These are phyloP conservation scores for Arthrobotrys sphaeroides DNA, from an alignment of 2,329 filamentous ascomycete genomes.

Conservation along the genomic window DNA sequence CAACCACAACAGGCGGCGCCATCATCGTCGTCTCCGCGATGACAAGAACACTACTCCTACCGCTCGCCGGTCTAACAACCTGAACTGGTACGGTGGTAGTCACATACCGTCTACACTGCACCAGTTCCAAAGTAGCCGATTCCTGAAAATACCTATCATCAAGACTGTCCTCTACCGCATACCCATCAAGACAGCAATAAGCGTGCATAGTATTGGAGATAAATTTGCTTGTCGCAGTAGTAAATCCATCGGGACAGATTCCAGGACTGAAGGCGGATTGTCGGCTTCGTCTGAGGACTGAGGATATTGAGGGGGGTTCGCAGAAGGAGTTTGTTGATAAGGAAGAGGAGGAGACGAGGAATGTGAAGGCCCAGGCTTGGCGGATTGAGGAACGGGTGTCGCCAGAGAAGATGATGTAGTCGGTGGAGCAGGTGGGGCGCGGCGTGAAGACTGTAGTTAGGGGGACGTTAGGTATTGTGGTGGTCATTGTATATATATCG, in stretches of 20 bases:
- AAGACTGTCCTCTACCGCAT: neutral
- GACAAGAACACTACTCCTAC: neutral
- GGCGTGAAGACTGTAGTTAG: slow-evolving; percentile 20
- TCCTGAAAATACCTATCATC: slow-evolving; percentile 11
- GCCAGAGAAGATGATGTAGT: neutral
- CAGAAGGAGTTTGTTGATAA: slow-evolving; percentile 13
- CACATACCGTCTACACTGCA: slow-evolving; percentile 11
- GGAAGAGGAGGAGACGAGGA: neutral
- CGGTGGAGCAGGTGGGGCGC: slow-evolving; percentile 6
- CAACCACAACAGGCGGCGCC: slow-evolving; percentile 7
- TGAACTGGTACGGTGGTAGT: neutral
- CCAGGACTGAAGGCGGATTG: slow-evolving; percentile 28
- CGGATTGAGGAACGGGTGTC: neutral
- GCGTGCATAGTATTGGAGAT: slow-evolving; percentile 4
- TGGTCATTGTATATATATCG: neutral
- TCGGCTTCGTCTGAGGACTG: neutral
- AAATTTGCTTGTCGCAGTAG: slow-evolving; percentile 7
- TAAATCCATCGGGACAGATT: slow-evolving; percentile 8
- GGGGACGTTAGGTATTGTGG: neutral
- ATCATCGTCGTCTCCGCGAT: neutral
- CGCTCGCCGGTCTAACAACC: neutral
- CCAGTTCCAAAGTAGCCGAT: neutral
- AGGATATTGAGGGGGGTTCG: slow-evolving; percentile 1
- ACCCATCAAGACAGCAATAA: slow-evolving; percentile 13
- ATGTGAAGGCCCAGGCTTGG: slow-evolving; percentile 12